Conservation (phyloP, 495 filamentous ascomycete species). For the Neurospora sp. region DNA sequence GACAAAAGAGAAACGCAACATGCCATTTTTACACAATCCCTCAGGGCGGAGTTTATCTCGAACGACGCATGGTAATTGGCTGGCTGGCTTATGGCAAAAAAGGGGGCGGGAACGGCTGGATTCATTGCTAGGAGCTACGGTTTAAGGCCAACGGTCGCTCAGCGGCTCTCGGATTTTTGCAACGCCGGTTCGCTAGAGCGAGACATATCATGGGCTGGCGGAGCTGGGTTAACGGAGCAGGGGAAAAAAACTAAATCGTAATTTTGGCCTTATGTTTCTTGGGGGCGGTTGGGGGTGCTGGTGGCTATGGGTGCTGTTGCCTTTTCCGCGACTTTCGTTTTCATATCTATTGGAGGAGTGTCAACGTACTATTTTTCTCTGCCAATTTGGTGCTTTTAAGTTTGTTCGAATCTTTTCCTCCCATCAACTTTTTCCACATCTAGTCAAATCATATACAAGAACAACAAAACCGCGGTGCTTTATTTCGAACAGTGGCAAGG, state of each 20-base stretch:
- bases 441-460: background rate
- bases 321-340: background rate
- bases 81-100: slow-evolving; percentile 12
- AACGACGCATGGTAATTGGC: slow-evolving; percentile 27
- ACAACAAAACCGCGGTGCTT: background rate
- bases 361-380: background rate
- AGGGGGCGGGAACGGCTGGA: background rate
- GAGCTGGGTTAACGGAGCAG: background rate
- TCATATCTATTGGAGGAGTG: background rate
- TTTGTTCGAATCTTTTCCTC: background rate
- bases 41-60: slow-evolving; percentile 27
- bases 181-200: background rate
- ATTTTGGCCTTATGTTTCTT: background rate
- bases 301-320: background rate
- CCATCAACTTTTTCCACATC: background rate
- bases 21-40: slow-evolving; percentile 23
- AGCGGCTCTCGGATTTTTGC: background rate
- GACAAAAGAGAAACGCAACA: slow-evolving; percentile 29
- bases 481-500: background rate
- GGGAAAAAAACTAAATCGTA: slow-evolving; percentile 1
- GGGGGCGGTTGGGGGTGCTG: background rate
- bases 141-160: background rate
- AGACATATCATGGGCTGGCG: background rate
- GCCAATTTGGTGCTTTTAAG: background rate
- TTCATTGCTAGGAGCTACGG: background rate